Evolutionary conservation across 108 stramenopile species (phyloP).

Genomic region (Phaeodactylum tricornutum): DNA sequence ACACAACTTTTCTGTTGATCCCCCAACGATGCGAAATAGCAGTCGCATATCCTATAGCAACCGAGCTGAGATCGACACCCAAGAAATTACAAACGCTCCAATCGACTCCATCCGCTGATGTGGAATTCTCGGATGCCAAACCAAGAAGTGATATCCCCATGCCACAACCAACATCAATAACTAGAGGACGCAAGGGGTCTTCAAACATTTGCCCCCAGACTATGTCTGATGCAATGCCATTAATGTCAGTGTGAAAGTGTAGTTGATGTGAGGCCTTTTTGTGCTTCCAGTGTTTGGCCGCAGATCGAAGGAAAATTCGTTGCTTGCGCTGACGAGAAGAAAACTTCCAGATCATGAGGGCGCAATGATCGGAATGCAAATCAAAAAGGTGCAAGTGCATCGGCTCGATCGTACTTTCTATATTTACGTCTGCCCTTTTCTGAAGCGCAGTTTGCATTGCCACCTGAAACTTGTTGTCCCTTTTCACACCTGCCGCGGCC

Average conservation of each 20-base stretch:
- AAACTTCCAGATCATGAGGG: constrained; percentile 56
- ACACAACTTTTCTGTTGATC: constrained; percentile 20
- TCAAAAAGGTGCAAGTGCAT: constrained; percentile 14
- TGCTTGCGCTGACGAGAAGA: constrained; percentile 58
- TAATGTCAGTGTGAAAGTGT: neutral
- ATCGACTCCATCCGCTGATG: neutral
- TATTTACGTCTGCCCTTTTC: neutral
- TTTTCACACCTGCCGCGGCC: constrained; percentile 42
- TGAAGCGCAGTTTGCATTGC: neutral
- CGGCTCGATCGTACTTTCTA: neutral
- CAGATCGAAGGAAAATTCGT: constrained; percentile 28
- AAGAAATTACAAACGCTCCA: constrained; percentile 55
- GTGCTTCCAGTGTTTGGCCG: constrained; percentile 30
- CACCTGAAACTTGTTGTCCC: neutral
- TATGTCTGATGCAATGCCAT: neutral
- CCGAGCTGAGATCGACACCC: constrained; percentile 53
- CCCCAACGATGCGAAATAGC: constrained; percentile 46
- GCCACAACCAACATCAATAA: constrained; percentile 73
- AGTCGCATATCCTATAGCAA: constrained; percentile 43
- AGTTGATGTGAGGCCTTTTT: neutral
- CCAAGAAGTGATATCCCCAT: constrained; percentile 69
- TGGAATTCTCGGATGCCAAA: constrained; percentile 12
- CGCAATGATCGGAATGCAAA: constrained; percentile 46
- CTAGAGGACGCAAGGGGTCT: constrained; percentile 44
- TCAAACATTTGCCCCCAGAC: constrained; percentile 33